Percentiles rank a stretch among this genome's conserved stretches.
These are phyloP conservation scores for Nemania sp. DNA, from an alignment of 2,329 filamentous ascomycete species.

Conservation along the genomic window DNA sequence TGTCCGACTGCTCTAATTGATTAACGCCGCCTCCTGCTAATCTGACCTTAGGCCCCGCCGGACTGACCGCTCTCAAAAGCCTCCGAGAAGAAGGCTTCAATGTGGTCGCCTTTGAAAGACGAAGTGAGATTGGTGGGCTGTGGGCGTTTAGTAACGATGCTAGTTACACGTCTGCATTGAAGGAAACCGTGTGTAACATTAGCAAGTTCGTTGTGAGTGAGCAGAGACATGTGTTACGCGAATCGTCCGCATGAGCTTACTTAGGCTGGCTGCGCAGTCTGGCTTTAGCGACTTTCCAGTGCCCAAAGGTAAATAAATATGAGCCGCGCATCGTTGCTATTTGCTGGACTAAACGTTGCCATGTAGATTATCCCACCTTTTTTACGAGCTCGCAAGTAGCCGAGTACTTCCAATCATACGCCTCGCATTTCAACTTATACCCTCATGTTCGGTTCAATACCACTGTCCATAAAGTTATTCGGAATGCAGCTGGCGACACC, in stretches of 20 bases:
- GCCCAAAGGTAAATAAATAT: constrained; percentile 38
- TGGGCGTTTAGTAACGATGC: constrained; percentile 57
- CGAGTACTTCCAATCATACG: constrained; percentile 41
- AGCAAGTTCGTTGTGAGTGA: constrained; percentile 47
- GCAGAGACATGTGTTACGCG: neutral
- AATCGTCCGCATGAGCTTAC: neutral
- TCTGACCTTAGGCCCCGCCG: constrained; percentile 10
- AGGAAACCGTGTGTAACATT: constrained; percentile 54
- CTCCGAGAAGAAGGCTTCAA: constrained; percentile 59
- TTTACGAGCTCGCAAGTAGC: constrained; percentile 32
- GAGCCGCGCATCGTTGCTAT: neutral
- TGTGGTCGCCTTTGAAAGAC: constrained; percentile 58
- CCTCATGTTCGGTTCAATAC: constrained; percentile 38
- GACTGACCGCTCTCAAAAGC: constrained; percentile 53
- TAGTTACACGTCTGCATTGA: constrained; percentile 39
- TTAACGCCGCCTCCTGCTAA: neutral
- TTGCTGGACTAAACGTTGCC: neutral
- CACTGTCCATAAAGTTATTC: constrained; percentile 37
- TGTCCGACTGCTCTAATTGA: neutral
- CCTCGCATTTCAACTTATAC: constrained; percentile 38
- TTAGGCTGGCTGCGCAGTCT: constrained; percentile 26
- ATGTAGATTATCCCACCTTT: constrained; percentile 36
- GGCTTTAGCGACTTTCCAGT: constrained; percentile 43
- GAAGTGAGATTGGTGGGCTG: constrained; percentile 56
- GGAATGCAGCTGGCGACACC: constrained; percentile 32